Percentiles rank a stretch among this genome's conserved stretches.
phyloP scores from a whole-genome alignment of 2,329 filamentous ascomycete species.

The Periglandula ipomoeae region DNA sequence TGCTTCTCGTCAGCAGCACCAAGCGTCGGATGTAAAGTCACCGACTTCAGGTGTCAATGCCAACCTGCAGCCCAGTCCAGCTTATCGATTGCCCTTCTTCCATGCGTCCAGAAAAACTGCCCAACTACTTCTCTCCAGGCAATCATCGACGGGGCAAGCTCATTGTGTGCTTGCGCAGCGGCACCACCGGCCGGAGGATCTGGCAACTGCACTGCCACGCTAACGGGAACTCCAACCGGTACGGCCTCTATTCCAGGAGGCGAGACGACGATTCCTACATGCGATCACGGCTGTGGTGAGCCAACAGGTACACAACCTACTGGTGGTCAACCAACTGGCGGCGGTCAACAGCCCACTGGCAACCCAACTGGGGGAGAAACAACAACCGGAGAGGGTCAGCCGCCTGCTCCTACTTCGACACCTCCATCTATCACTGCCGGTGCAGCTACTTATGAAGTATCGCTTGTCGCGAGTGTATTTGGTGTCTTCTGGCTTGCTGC shows the following conservation, averaged over 20 bases:
- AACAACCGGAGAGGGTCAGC: background rate
- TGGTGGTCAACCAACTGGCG: background rate
- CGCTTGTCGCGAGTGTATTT: conserved; percentile 16
- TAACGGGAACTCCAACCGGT: conserved; percentile 1
- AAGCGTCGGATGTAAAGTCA: conserved; percentile 15
- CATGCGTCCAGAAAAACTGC: conserved; percentile 20
- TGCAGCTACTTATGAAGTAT: conserved; percentile 14
- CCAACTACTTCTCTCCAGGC: conserved; percentile 13
- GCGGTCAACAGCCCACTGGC: background rate
- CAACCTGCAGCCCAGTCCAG: conserved; percentile 14
- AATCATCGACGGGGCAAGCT: conserved; percentile 18
- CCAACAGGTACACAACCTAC: background rate
- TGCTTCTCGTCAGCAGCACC: conserved; percentile 19
- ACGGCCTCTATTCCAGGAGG: background rate
- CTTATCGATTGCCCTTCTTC: conserved; percentile 16
- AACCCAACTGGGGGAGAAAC: background rate
- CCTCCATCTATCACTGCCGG: conserved; percentile 9
- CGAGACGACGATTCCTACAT: background rate
- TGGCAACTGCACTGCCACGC: conserved; percentile 1
- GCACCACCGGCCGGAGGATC: conserved; percentile 5
- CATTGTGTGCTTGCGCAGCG: conserved; percentile 14
- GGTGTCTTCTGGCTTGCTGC: conserved; percentile 15
- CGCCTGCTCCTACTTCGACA: background rate
- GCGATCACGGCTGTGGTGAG: background rate
- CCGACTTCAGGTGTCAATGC: conserved; percentile 21